Base-by-base conservation (phyloP, 345 rosid genomes). In the Eucalyptus paniculata region DNA sequence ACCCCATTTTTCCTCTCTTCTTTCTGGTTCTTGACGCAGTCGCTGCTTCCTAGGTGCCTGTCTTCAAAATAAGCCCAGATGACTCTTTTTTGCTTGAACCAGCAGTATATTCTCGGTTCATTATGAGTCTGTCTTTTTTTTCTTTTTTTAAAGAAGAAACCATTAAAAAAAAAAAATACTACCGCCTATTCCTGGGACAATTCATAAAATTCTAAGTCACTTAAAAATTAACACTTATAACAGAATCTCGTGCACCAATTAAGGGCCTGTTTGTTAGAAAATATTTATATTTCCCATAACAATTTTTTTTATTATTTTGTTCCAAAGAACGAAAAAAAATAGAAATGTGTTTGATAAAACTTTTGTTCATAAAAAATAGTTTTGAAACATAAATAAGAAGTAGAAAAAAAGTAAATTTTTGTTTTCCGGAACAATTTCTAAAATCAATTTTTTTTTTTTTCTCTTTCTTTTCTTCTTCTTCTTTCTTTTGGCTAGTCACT, bases 371-470 rank as follows among this genome's bases (percentile, higher is more conserved):
- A 49, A 49, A 1, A 0, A 49, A 49, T 49, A 49, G 50, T 1
- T 13, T 49, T 13, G 2, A 0, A 49, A 49, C 2, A 49, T 13
- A 49, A 49, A 49, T 49, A 49, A 49, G 0, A 49, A 49, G 0
- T 49, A 49, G 16, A 49, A 49, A 49, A 47, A 49, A 49, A 4
- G 11, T 49, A 49, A 13, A 2, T 13, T 13, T 0, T 49, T 12
- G 0, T 49, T 14, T 0, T 2, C 0, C 2, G 6, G 50, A 50
- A 50, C 6, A 14, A 50, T 50, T 50, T 50, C 17, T 50, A 50
- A 50, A 50, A 50, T 50, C 51, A 50, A 14, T 45, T 2, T 45
- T 3, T 45, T 9, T 3, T 10, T 0, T 45, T 9, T 1, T 10
- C 1, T 1, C 2, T 45, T 45, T 3, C 0, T 45, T 1, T 49